phyloP scores from a whole-genome alignment of 345 rosid species.

The Citrus medica region DNA sequence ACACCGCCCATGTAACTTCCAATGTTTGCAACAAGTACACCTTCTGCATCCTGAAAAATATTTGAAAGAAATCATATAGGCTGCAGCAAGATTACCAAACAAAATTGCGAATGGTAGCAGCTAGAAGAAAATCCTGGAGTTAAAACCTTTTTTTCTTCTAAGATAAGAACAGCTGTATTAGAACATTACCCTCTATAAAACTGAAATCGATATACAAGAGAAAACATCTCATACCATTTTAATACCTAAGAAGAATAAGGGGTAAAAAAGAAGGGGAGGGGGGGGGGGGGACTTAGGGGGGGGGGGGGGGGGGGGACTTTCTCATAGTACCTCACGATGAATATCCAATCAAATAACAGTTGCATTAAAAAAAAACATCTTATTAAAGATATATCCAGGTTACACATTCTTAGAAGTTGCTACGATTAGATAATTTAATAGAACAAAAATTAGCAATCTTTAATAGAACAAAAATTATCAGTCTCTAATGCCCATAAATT shows the following conservation, averaged over 20 bases:
- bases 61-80: constrained; percentile 12
- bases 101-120: background rate
- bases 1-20: constrained; percentile 99
- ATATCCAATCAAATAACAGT: too few species aligned
- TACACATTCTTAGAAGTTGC: background rate
- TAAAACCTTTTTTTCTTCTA: too few species aligned
- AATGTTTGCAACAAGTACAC: constrained; percentile 85
- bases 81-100: background rate
- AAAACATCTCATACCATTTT: background rate
- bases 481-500: background rate
- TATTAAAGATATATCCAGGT: background rate
- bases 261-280: too few species aligned
- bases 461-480: background rate
- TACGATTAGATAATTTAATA: background rate
- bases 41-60: constrained; percentile 73
- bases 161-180: too few species aligned
- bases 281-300: background rate
- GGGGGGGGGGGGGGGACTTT: background rate
- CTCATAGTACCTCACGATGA: background rate
- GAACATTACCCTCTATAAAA: too few species aligned
- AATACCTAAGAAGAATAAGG: background rate
- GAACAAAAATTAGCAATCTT: too few species aligned
- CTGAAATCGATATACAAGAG: background rate
- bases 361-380: background rate
- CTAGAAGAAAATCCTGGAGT: background rate